Base-by-base conservation (phyloP, 306 rosid genomes). In the Rubus idaeus region DNA sequence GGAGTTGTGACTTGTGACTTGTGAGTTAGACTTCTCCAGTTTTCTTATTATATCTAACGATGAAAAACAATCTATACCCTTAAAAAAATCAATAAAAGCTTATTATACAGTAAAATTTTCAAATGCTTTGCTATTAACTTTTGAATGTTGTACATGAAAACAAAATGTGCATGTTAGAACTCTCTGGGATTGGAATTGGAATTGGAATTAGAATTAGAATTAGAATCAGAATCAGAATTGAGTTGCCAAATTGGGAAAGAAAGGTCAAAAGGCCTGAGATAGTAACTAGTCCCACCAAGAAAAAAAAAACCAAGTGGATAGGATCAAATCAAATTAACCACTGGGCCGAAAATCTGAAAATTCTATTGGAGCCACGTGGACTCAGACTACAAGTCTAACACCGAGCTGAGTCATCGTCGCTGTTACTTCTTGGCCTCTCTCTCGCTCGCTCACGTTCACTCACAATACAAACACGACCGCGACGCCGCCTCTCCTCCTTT, bases 401-500 rank as follows among this genome's bases (percentile, higher is more conserved):
- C 6, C 6, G 26, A 20, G 76, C 53, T 12, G 67, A 56, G 67
- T 73, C 77, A 74, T 50, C 21, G 13, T 5, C 77, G 6, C 5
- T 14, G 20, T 62, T 62, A 3, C 66, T 26, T 61, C 42, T 61
- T 30, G 40, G 7, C 41, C 30, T 60, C 18, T 11, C 6, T 10
- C 41, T 60, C 39, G 6, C 41, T 5, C 21, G 18, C 21, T 51
- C 57, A 42, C 46, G 8, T 4, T 42, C 8, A 56, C 41, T 68
- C 40, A 49, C 58, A 35, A 37, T 12, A 51, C 23, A 39, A 4
- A 13, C 56, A 16, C 66, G 58, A 46, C 77, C 77, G 62, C 49
- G 58, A 35, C 77, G 69, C 77, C 58, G 74, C 74, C 74, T 49
- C 74, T 26, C 23, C 57, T 26, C 40, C 51, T 23, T 18, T 10